A percentile compares a stretch with the other conserved stretches of the same genome.
Evolutionary conservation across 306 rosid genomes (phyloP).

Genomic region (Gleditsia sinensis): DNA sequence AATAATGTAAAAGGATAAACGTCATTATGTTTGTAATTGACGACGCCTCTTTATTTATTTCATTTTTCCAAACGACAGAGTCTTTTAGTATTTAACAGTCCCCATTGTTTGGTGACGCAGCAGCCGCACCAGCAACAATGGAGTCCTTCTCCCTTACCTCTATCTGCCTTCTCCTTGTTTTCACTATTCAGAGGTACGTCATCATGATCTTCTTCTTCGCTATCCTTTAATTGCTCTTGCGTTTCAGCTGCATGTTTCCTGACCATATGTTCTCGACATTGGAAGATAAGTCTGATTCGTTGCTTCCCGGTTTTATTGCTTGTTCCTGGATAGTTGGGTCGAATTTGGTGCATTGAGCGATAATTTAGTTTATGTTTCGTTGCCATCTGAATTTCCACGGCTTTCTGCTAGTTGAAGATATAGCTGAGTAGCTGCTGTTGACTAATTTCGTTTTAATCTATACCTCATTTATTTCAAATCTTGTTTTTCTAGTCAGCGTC

Average conservation of each 20-base stretch:
- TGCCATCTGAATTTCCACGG: too few species aligned
- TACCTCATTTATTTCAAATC: neutral
- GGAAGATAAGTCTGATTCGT: neutral
- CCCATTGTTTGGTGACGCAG: neutral
- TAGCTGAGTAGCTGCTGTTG: neutral
- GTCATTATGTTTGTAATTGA: neutral
- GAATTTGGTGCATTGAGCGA: neutral
- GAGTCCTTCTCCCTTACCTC: slow-evolving; percentile 30
- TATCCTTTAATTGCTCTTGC: neutral
- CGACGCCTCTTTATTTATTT: neutral
- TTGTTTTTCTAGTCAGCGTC: neutral
- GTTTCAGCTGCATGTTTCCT: slow-evolving; percentile 2
- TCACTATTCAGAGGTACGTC: slow-evolving; percentile 34
- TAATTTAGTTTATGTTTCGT: neutral
- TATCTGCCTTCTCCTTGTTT: slow-evolving; percentile 35
- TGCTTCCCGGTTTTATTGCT: neutral
- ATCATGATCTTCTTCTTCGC: neutral
- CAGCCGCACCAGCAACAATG: slow-evolving; percentile 34
- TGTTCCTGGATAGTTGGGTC: neutral
- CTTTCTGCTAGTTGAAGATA: neutral
- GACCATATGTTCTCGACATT: neutral
- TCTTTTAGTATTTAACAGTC: neutral
- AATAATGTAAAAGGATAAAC: too few species aligned
- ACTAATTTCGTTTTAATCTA: too few species aligned
- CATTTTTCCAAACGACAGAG: neutral